Evolutionary conservation across 306 rosid species (phyloP).

Genomic region (Astragalus membranaceus): DNA sequence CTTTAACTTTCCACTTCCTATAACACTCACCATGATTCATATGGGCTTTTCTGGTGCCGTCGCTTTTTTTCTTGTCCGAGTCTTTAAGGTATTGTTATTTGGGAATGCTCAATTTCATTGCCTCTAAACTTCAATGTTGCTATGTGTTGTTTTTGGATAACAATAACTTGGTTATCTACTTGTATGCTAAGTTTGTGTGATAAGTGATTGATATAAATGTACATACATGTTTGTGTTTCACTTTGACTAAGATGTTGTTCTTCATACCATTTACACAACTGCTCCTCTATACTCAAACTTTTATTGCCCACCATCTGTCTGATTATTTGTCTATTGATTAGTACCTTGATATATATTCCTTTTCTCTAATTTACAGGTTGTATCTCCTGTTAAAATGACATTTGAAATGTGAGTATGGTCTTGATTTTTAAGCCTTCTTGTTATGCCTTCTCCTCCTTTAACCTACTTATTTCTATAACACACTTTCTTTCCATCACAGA

Average conservation of each 20-base stretch:
- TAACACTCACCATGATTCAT: slow-evolving; percentile 94
- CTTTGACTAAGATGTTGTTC: not conserved
- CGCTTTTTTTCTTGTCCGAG: slow-evolving; percentile 84
- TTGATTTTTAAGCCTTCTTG: not conserved
- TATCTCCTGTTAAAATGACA: slow-evolving; percentile 86
- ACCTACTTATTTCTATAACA: not conserved
- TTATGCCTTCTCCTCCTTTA: not conserved
- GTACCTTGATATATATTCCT: not conserved
- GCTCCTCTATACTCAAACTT: not conserved
- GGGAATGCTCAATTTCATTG: not conserved
- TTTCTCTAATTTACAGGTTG: slow-evolving; percentile 62
- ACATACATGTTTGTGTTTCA: not conserved
- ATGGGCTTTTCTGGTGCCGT: slow-evolving; percentile 93
- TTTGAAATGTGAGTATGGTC: slow-evolving; percentile 70
- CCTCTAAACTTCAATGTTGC: not conserved
- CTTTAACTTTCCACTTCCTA: slow-evolving; percentile 89
- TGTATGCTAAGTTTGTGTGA: not conserved
- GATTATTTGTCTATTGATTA: not conserved
- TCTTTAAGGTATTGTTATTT: slow-evolving; percentile 67
- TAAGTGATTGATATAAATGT: not conserved
- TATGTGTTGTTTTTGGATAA: not conserved
- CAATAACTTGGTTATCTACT: not conserved
- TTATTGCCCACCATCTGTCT: not conserved
- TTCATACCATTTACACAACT: too few species aligned
- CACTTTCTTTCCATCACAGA: slow-evolving; percentile 39